These are phyloP conservation scores for Pisolithus marmoratus DNA, from an alignment of 768 basidiomycete species.

Conservation along the genomic window DNA sequence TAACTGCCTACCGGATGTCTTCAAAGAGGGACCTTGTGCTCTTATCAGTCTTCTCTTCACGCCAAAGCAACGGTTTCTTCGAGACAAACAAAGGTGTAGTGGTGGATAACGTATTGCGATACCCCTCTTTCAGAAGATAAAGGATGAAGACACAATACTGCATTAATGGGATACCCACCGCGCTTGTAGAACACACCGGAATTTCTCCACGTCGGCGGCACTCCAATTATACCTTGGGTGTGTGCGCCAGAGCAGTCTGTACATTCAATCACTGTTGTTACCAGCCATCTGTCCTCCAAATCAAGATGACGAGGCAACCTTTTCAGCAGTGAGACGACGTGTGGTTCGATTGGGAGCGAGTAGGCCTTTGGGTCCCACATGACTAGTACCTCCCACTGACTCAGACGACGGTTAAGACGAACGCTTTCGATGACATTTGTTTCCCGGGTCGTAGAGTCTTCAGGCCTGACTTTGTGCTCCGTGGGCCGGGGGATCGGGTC, in stretches of 20 bases:
- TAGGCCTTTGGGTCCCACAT: not conserved
- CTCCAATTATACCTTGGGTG: not conserved
- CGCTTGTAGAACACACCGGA: not conserved
- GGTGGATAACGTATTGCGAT: not conserved
- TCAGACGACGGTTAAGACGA: not conserved
- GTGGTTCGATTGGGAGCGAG: not conserved
- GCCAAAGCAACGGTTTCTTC: not conserved
- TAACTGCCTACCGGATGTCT: not conserved
- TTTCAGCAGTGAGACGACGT: not conserved
- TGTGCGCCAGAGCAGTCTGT: not conserved
- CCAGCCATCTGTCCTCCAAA: not conserved
- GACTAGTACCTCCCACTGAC: not conserved
- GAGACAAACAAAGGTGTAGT: not conserved
- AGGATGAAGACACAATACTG: not conserved
- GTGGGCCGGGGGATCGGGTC: not conserved
- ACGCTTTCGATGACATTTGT: not conserved
- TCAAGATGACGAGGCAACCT: not conserved
- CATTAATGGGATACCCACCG: not conserved
- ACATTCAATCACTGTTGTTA: not conserved
- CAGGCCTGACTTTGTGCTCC: not conserved
- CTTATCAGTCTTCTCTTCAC: not conserved
- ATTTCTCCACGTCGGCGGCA: not conserved
- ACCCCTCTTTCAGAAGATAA: not conserved
- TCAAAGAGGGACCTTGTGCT: not conserved
- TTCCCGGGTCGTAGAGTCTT: not conserved